Base-by-base conservation (phyloP, 2,329 filamentous ascomycete genomes). In the Hypoxylon sp. region DNA sequence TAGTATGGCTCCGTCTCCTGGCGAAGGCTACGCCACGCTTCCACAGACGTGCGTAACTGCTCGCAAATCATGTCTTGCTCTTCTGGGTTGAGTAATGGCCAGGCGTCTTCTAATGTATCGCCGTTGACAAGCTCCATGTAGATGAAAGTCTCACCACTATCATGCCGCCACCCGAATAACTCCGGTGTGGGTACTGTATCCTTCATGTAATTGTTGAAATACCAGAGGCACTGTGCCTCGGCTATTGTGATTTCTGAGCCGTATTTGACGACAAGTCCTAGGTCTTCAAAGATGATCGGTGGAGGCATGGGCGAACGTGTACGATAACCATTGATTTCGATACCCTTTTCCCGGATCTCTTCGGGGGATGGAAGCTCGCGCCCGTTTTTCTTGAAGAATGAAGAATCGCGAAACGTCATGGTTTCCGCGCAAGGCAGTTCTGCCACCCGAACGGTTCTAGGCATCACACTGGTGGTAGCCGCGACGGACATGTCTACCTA, bases 231-330 rank as follows among this genome's bases (percentile, higher is more conserved):
- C n/a, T 71, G 65, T 6, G 65, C 68, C 33, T 71, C 68, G 6
- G 68, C 68, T 60, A 66, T 63, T 2, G 68, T 68, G 40, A 71
- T 60, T 13, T 44, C 49, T 2, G 68, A 68, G 31, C 68, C 68
- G 50, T 68, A 71, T 48, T 71, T 71, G 50, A 71, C 65, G 17
- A 68, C 35, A 6, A 71, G 58, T 11, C 65, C 65, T n/a, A 68
- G 27, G 14, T 68, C 62, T 54, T 65, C 55, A 20, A 60, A 66
- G 13, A 22, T 33, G 17, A 71, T 54, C 2, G 68, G 68, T 25
- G 61, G 64, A 44, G 68, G 64, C 22, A 33, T 48, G 22, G 31
- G 8, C 30, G 64, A 59, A 27, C 54, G 37, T 27, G 64, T 49
- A 54, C 59, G 59, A 42, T 55, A 60, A n/a, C 42, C 4, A 56